Conservation (phyloP, 129 eudicot genomes). For the Scalesia atractyloides region DNA sequence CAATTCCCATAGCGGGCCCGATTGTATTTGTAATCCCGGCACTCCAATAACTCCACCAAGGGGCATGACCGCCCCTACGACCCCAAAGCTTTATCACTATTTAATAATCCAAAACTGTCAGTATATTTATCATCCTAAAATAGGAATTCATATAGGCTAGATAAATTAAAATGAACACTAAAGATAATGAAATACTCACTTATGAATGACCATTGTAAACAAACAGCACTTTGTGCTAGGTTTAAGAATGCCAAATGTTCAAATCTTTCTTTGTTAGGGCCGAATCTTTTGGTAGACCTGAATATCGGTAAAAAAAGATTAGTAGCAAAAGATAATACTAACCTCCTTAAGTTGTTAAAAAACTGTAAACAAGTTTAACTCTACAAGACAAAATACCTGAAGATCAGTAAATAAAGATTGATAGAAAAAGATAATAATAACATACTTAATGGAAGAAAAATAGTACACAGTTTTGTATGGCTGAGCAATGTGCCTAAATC, state of each 20-base stretch:
- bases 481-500: too few species aligned
- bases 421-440: too few species aligned
- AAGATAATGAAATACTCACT: constrained; percentile 48
- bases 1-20: constrained; percentile 99
- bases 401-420: too few species aligned
- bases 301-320: background rate
- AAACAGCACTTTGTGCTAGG: constrained; percentile 87
- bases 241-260: constrained; percentile 93
- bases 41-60: constrained; percentile 99
- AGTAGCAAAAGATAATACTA: constrained; percentile 1
- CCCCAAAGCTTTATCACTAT: constrained; percentile 92
- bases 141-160: background rate
- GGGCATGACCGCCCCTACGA: constrained; percentile 74
- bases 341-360: background rate
- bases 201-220: constrained; percentile 87
- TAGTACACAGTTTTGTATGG: too few species aligned
- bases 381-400: background rate
- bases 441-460: too few species aligned
- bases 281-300: constrained; percentile 96
- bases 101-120: constrained; percentile 27
- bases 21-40: constrained; percentile 96
- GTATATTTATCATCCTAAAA: constrained; percentile 1
- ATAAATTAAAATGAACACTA: background rate
- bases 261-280: constrained; percentile 79
- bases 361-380: constrained; percentile 1